phyloP scores from a whole-genome alignment of 495 filamentous ascomycete genomes.

The Niebla homalea region DNA sequence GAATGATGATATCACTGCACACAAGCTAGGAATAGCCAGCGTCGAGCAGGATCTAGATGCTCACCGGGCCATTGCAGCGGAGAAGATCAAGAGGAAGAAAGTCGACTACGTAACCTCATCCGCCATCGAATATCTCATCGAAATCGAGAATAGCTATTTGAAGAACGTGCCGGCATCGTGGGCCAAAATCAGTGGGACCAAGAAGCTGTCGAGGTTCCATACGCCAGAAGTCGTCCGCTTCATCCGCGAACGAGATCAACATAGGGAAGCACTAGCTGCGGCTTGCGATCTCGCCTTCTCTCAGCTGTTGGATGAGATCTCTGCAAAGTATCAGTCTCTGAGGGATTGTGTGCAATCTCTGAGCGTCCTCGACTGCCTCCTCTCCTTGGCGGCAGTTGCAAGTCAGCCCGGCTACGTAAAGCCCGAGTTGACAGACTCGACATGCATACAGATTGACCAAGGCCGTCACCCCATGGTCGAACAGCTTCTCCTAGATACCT shows the following conservation, averaged over 20 bases:
- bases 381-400: conserved; percentile 75
- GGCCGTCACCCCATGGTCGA: conserved; percentile 97
- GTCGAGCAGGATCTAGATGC: conserved; percentile 78
- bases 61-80: conserved; percentile 57
- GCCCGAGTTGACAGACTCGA: conserved; percentile 60
- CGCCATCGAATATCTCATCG: conserved; percentile 89
- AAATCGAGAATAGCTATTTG: conserved; percentile 67
- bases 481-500: conserved; percentile 69
- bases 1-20: conserved; percentile 68
- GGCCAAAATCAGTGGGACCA: conserved; percentile 88
- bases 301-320: conserved; percentile 54
- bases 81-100: conserved; percentile 53
- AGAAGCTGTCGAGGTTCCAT: conserved; percentile 86
- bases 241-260: conserved; percentile 81
- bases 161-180: conserved; percentile 85
- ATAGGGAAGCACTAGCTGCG: conserved; percentile 82
- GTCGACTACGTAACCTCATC: conserved; percentile 68
- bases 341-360: conserved; percentile 80
- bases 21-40: conserved; percentile 82
- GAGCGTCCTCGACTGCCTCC: conserved; percentile 76
- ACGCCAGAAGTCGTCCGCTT: conserved; percentile 76
- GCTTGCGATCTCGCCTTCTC: conserved; percentile 82
- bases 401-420: conserved; percentile 80
- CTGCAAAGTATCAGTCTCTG: conserved; percentile 71
- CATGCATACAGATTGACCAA: conserved; percentile 54